Conservation (phyloP, 495 filamentous ascomycete species). For the Penicillium riverlandense region DNA sequence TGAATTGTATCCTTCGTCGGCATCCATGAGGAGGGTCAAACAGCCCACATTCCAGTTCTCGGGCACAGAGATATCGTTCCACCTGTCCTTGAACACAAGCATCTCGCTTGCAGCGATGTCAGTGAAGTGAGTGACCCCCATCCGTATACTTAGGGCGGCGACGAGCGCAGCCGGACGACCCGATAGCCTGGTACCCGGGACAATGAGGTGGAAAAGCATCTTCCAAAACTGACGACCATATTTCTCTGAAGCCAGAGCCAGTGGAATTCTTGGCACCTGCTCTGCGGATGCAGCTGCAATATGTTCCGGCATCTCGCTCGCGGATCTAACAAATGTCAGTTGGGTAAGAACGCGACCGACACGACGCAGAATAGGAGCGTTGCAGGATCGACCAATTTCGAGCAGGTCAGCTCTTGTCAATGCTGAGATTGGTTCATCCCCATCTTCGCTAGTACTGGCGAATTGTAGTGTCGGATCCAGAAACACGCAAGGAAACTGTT, state of each 20-base stretch:
- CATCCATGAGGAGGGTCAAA: constrained; percentile 33
- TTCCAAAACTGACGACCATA: constrained; percentile 32
- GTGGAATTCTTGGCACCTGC: constrained; percentile 26
- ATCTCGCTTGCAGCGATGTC: constrained; percentile 30
- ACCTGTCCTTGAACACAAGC: constrained; percentile 22
- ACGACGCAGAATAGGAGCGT: constrained; percentile 29
- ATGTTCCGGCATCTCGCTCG: constrained; percentile 32
- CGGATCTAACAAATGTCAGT: constrained; percentile 29
- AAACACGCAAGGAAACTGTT: constrained; percentile 44
- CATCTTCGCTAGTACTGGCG: constrained; percentile 4
- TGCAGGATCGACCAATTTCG: constrained; percentile 40
- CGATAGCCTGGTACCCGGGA: constrained; percentile 35
- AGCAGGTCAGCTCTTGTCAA: constrained; percentile 35
- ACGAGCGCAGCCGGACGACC: constrained; percentile 34
- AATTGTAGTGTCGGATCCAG: constrained; percentile 34
- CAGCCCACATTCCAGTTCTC: constrained; percentile 40
- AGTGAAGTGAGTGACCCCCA: constrained; percentile 31
- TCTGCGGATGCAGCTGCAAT: constrained; percentile 15
- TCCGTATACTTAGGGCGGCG: constrained; percentile 34
- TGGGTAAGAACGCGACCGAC: constrained; percentile 35
- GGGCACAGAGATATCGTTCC: constrained; percentile 35
- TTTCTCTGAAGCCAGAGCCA: constrained; percentile 23
- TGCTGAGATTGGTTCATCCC: constrained; percentile 7
- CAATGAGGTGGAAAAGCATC: constrained; percentile 33
- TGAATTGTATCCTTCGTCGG: constrained; percentile 25